Evolutionary conservation across 2,329 filamentous ascomycete genomes (phyloP), one percentile per base, ranked within the genome.

Genomic region (Berkeleyomyces basicola): DNA sequence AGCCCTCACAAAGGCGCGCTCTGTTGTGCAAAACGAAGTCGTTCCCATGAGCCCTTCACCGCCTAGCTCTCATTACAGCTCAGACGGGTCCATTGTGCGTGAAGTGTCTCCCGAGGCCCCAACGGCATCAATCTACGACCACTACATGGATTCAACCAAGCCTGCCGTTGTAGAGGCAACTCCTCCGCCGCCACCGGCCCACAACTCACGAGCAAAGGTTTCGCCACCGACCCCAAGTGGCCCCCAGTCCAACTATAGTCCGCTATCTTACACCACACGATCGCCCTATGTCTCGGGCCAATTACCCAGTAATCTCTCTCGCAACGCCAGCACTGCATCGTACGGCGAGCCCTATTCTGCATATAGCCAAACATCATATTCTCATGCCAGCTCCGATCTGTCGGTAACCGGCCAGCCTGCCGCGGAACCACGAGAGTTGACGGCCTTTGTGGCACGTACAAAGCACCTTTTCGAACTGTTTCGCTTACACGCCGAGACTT

Each of bases 401-500:
- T 23, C 55, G 6, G 7, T 23, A 3, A 4, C 57, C 23, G 49
- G 6, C n/a, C 36, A 37, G 7, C 44, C 53, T 6, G 36, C 43
- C 6, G 59, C 39, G 5, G 59, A 64, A 23, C 53, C 49, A 23
- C 53, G 36, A 14, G 55, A 62, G 42, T 78, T 91, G 59, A 74
- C 79, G 6, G 81, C 85, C 10, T 95, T 96, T 70, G 81, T 83
- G 3, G 71, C 75, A 4, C 84, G 90, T 36, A 87, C 88, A 2
- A 81, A 79, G 23, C 87, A 91, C 70, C 80, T 93, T 68, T 85
- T 82, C 65, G 84, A 86, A 66, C 78, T 93, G 2, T 95, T 95
- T 70, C 79, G 83, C 44, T 73, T 92, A 51, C 88, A 91, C 63
- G 85, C 90, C 0, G 88, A 95, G 71, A 81, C 84, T 40, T 77